Evolutionary conservation across 768 basidiomycete species (phyloP).

Genomic region (Boletellus ananas): DNA sequence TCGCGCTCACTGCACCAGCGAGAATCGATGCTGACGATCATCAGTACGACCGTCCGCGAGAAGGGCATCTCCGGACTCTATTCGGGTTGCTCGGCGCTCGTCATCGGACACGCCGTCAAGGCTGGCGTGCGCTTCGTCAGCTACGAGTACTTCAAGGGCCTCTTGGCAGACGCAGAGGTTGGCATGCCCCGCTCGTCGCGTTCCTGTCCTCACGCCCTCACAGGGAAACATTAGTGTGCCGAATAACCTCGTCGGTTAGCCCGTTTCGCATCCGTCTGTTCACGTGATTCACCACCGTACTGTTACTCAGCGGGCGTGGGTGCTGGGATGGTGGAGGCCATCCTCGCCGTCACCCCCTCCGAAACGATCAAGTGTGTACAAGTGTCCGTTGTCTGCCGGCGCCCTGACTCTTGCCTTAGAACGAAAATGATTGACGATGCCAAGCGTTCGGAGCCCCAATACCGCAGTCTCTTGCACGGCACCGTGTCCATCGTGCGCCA

Average conservation of each 20-base stretch:
- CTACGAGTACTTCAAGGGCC: slow-evolving; percentile 88
- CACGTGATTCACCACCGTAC: slow-evolving; percentile 12
- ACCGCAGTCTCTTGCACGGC: slow-evolving; percentile 84
- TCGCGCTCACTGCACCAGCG: slow-evolving; percentile 34
- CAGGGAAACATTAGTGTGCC: slow-evolving; percentile 91
- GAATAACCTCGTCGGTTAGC: slow-evolving; percentile 72
- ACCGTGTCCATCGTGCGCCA: slow-evolving; percentile 73
- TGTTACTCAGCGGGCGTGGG: slow-evolving; percentile 59
- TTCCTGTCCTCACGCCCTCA: background rate
- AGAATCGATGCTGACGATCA: slow-evolving; percentile 70
- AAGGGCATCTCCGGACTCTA: slow-evolving; percentile 88
- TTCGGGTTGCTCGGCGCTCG: slow-evolving; percentile 84
- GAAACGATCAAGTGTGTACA: slow-evolving; percentile 92
- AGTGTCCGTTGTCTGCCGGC: background rate
- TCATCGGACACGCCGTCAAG: slow-evolving; percentile 89
- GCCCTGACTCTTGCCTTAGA: slow-evolving; percentile 39
- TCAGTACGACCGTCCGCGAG: slow-evolving; percentile 65
- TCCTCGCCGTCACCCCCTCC: slow-evolving; percentile 94
- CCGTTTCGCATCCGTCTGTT: background rate
- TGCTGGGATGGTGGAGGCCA: slow-evolving; percentile 88
- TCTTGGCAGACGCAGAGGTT: slow-evolving; percentile 82
- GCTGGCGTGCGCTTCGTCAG: slow-evolving; percentile 95
- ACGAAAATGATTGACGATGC: slow-evolving; percentile 97
- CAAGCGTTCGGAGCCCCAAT: slow-evolving; percentile 79
- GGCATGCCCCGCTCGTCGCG: slow-evolving; percentile 12